Percentiles rank a stretch among this genome's conserved stretches.
Conservation (phyloP, 2,329 filamentous ascomycete species). For the Exophiala sp. region DNA sequence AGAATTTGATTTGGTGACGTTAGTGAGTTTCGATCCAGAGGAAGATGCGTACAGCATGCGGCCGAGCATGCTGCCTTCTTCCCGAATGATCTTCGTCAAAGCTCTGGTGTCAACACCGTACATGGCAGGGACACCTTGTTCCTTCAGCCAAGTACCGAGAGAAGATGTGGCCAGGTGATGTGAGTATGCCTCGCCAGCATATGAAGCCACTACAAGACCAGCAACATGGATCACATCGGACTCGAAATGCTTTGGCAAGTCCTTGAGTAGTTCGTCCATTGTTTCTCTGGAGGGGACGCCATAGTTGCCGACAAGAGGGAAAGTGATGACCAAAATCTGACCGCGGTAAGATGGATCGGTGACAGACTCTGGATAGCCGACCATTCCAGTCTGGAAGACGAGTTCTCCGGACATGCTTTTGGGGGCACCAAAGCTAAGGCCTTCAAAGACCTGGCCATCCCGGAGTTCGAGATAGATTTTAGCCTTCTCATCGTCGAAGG, state of each 20-base stretch:
- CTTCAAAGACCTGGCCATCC: conserved; percentile 87
- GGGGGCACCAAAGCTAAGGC: conserved; percentile 91
- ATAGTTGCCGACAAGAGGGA: conserved; percentile 95
- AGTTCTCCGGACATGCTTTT: conserved; percentile 95
- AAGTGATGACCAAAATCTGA: conserved; percentile 95
- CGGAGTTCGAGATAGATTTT: conserved; percentile 86
- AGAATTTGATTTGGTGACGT: conserved; percentile 35
- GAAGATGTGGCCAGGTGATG: conserved; percentile 90
- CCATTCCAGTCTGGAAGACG: conserved; percentile 99
- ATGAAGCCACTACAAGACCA: conserved; percentile 84
- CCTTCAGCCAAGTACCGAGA: conserved; percentile 90
- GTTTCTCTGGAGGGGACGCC: conserved; percentile 85
- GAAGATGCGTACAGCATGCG: conserved; percentile 73
- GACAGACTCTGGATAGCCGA: conserved; percentile 94
- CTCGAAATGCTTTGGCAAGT: conserved; percentile 90
- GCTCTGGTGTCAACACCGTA: conserved; percentile 92
- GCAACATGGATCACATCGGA: conserved; percentile 89
- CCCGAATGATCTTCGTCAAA: conserved; percentile 88
- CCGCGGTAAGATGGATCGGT: conserved; percentile 85
- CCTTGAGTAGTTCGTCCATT: conserved; percentile 77
- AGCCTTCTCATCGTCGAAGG: conserved; percentile 52
- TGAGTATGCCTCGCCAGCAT: conserved; percentile 91
- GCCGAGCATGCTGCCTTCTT: conserved; percentile 94
- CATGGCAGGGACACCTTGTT: conserved; percentile 89
- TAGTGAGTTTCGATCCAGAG: conserved; percentile 39